Evolutionary conservation across 2,329 filamentous ascomycete genomes (phyloP).

Genomic region (Beauveria rudraprayagi): DNA sequence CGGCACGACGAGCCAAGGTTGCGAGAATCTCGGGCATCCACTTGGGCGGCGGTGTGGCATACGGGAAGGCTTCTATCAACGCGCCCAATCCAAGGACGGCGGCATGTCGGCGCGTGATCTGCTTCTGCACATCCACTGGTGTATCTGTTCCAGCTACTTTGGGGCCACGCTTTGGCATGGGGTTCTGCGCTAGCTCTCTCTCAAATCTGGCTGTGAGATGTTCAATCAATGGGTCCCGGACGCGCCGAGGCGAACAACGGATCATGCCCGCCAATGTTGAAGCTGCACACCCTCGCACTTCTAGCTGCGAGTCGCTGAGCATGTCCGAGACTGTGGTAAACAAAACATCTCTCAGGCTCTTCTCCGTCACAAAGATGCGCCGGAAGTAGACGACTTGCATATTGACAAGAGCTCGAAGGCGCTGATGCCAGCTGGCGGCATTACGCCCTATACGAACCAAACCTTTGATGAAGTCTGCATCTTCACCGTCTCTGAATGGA

Average conservation of each 20-base stretch:
- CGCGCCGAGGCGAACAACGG: slow-evolving; percentile 74
- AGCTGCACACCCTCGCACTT: slow-evolving; percentile 88
- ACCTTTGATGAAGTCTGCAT: slow-evolving; percentile 73
- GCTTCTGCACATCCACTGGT: slow-evolving; percentile 61
- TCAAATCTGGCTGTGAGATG: slow-evolving; percentile 75
- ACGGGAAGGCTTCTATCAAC: slow-evolving; percentile 91
- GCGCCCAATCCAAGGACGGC: slow-evolving; percentile 87
- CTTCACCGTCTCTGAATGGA: slow-evolving; percentile 79
- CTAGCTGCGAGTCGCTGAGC: slow-evolving; percentile 84
- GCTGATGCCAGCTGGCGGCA: slow-evolving; percentile 88
- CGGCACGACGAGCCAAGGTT: slow-evolving; percentile 73
- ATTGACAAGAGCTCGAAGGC: slow-evolving; percentile 88
- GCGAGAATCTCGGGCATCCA: slow-evolving; percentile 95
- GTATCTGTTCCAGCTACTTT: slow-evolving; percentile 59
- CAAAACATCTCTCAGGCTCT: slow-evolving; percentile 66
- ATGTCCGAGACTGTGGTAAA: slow-evolving; percentile 94
- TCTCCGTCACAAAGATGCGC: slow-evolving; percentile 77
- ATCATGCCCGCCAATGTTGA: slow-evolving; percentile 96
- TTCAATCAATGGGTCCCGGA: slow-evolving; percentile 71
- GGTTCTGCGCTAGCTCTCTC: slow-evolving; percentile 68
- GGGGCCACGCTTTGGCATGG: slow-evolving; percentile 66
- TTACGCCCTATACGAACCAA: slow-evolving; percentile 82
- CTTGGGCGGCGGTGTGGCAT: slow-evolving; percentile 78
- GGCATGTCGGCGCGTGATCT: slow-evolving; percentile 77
- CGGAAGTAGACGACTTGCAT: slow-evolving; percentile 99